Evolutionary conservation across 148 eudicot species (phyloP).

Genomic region (Simmondsia chinensis): DNA sequence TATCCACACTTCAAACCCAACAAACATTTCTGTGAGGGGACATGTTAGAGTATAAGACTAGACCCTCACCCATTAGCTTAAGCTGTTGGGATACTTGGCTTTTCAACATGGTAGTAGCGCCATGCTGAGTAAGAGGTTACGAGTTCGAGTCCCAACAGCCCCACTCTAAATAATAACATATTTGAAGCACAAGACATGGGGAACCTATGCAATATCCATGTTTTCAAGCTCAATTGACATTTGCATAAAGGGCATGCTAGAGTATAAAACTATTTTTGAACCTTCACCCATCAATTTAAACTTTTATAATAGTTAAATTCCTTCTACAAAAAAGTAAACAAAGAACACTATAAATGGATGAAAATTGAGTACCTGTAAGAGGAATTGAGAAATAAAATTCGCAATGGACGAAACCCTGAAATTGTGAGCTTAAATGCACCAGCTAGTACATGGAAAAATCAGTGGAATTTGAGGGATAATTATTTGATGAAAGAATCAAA

Average conservation of each 20-base stretch:
- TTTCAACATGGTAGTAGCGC: too few relatives aligned
- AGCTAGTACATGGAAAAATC: not conserved
- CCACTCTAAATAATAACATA: too few relatives aligned
- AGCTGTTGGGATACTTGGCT: too few relatives aligned
- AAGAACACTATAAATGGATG: not conserved
- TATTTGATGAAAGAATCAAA: not conserved
- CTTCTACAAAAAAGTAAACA: not conserved
- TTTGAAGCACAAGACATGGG: too few relatives aligned
- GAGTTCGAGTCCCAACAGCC: too few relatives aligned
- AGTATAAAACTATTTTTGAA: not conserved
- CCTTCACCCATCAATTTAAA: not conserved
- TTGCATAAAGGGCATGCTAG: too few relatives aligned
- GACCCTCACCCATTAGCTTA: too few relatives aligned
- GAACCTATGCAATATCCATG: too few relatives aligned
- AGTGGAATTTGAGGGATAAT: not conserved
- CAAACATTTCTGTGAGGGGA: not conserved
- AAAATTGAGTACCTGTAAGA: slow-evolving; percentile 31
- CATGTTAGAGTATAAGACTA: too few relatives aligned
- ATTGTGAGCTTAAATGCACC: slow-evolving; percentile 9
- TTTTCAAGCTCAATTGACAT: too few relatives aligned
- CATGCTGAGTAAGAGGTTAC: too few relatives aligned
- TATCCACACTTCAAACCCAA: too few relatives aligned
- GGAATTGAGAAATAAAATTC: slow-evolving; percentile 28
- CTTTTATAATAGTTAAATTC: not conserved
- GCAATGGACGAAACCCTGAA: slow-evolving; percentile 28